Evolutionary conservation across 2,329 filamentous ascomycete genomes (phyloP), one percentile per base, ranked within the genome.

Genomic region (Cytospora mali): DNA sequence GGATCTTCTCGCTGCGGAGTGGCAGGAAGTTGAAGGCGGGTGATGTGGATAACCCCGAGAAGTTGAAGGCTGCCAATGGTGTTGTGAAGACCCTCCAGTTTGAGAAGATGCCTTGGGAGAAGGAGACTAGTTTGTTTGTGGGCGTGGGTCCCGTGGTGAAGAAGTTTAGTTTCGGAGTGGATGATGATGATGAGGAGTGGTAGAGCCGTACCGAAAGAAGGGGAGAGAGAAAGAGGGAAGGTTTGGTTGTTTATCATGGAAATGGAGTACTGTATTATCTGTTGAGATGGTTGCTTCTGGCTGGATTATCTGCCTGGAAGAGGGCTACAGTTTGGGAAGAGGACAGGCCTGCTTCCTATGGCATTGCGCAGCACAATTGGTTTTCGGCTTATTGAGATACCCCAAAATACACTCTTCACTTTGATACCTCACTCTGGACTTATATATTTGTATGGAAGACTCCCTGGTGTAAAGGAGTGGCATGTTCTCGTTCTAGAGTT

Each of bases 1-100:
- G 68, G 1, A 66, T 86, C 14, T 85, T 84, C 67, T 85, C 83
- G 10, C 69, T 84, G 7, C 68, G 66, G 9, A 80, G 78, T 2
- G 84, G 84, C 0, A 66, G 73, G 13, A 69, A 70, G 13, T 66
- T 86, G 6, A 64, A 64, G 3, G 69, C 68, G 13, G 64, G 69
- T 0, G 71, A 61, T 1, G 35, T 79, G 21, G 72, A 69, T 0
- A 21, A 42, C 2, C 6, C 51, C 23, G 39, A 7, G 14, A 51
- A 18, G 25, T 31, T 75, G 6, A 53, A 35, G 23, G 57, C 66
- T 0, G 27, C 23, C 29, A 42, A 3, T 28, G 58, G 69, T 25
- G 78, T 79, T 0, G 68, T 84, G 25, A 75, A 73, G 64, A 72
- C 76, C 1, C 59, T 86, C 21, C 74, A 76, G 73, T 85, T 84